Percentiles rank a stretch among this genome's conserved stretches.
Conservation (phyloP, 305 asterid genomes). For the Solanum aculeatissimum region DNA sequence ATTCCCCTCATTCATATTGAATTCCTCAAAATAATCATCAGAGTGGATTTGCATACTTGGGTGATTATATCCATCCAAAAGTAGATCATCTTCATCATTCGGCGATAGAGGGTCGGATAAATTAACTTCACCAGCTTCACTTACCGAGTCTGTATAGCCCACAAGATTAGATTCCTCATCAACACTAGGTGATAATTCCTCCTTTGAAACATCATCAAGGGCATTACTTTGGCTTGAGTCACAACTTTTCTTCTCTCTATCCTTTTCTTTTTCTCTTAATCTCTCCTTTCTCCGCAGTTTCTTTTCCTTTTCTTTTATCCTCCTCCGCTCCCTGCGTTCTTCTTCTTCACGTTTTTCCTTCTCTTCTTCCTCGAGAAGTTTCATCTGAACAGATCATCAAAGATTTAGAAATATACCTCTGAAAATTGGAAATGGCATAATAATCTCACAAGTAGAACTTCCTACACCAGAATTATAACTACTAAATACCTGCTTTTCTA, state of each 20-base stretch:
- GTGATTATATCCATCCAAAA: conserved; percentile 33
- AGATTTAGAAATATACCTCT: conserved; percentile 8
- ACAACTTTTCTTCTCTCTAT: conserved; percentile 44
- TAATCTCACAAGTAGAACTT: background rate
- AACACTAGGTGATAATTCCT: conserved; percentile 22
- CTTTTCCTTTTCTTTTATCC: conserved; percentile 87
- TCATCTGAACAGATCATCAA: conserved; percentile 38
- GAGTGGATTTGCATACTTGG: conserved; percentile 33
- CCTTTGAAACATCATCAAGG: conserved; percentile 31
- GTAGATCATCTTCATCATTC: conserved; percentile 38
- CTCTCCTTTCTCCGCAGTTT: conserved; percentile 93
- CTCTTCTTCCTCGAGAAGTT: conserved; percentile 99
- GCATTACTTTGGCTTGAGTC: conserved; percentile 28
- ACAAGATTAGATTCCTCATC: conserved; percentile 32
- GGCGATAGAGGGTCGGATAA: conserved; percentile 41
- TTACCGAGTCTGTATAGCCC: conserved; percentile 29
- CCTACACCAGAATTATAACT: background rate
- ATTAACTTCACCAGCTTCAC: conserved; percentile 47
- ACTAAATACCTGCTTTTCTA: conserved; percentile 81
- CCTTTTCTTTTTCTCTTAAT: conserved; percentile 67
- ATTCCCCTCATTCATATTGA: conserved; percentile 32
- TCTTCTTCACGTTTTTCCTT: conserved; percentile 69
- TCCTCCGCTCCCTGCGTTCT: conserved; percentile 79
- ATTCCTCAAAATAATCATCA: conserved; percentile 41
- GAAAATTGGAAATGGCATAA: background rate